Percentiles rank a stretch among this genome's conserved stretches.
These are phyloP conservation scores for Vitis cinerea DNA, from an alignment of 164 flowering plant genomes.

Conservation along the genomic window DNA sequence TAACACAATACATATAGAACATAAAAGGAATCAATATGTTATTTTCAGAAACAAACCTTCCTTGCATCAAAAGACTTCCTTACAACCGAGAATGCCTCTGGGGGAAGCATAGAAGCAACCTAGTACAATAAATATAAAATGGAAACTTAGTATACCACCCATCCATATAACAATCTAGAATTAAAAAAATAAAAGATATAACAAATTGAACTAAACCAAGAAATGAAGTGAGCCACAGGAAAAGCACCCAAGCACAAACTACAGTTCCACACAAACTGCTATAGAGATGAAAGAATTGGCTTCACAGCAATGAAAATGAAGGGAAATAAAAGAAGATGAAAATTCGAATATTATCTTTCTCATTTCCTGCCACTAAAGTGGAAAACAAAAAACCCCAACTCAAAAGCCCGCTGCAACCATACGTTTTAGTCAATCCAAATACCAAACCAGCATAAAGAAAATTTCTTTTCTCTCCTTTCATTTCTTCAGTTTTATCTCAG, in stretches of 20 bases:
- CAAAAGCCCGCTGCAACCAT: too few relatives aligned
- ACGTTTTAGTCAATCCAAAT: not conserved
- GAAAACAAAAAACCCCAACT: too few relatives aligned
- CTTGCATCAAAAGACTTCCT: conserved; percentile 96
- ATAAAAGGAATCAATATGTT: not conserved
- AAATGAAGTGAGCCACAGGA: not conserved
- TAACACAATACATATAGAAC: not conserved
- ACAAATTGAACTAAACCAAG: not conserved
- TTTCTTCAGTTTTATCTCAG: not conserved
- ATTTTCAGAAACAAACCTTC: conserved; percentile 53
- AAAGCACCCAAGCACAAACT: too few relatives aligned
- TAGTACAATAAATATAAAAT: conserved; percentile 18
- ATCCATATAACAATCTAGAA: not conserved
- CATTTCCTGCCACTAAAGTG: too few relatives aligned
- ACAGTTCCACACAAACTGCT: too few relatives aligned
- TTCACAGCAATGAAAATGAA: too few relatives aligned
- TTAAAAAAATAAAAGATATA: not conserved
- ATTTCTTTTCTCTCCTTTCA: not conserved
- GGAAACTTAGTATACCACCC: too few relatives aligned
- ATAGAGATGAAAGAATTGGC: too few relatives aligned
- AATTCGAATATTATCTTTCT: too few relatives aligned
- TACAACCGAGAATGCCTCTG: conserved; percentile 75
- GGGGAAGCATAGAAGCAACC: conserved; percentile 89
- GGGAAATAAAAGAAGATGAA: too few relatives aligned
- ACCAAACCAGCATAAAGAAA: not conserved